A percentile compares a stretch with the other conserved stretches of the same genome.
These are phyloP conservation scores for Lotus japonicus DNA, from an alignment of 306 rosid genomes.

Conservation along the genomic window DNA sequence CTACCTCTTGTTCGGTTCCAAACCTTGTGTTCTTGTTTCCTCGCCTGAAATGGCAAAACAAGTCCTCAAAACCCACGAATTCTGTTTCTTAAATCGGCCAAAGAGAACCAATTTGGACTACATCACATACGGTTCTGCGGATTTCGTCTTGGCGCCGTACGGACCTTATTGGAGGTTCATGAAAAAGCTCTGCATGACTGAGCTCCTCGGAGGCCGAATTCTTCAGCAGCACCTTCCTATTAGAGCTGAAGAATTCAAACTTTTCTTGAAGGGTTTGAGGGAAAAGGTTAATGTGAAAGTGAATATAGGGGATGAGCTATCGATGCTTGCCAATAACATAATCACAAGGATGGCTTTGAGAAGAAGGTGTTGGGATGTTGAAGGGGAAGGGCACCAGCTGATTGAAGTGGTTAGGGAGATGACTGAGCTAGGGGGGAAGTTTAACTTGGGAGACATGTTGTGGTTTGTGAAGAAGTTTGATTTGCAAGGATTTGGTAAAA, in stretches of 20 bases:
- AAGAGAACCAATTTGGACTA: slow-evolving; percentile 31
- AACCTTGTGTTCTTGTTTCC: slow-evolving; percentile 42
- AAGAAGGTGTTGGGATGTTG: slow-evolving; percentile 36
- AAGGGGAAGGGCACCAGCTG: slow-evolving; percentile 34
- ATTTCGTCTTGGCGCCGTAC: slow-evolving; percentile 45
- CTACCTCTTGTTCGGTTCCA: slow-evolving; percentile 43
- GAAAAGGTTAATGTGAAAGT: slow-evolving; percentile 12
- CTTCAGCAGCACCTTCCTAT: slow-evolving; percentile 30
- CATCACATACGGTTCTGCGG: slow-evolving; percentile 43
- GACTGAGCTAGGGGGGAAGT: slow-evolving; percentile 29
- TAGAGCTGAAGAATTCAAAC: slow-evolving; percentile 32
- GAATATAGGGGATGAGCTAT: slow-evolving; percentile 34
- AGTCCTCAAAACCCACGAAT: slow-evolving; percentile 44
- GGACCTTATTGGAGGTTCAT: slow-evolving; percentile 65
- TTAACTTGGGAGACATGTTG: slow-evolving; percentile 31
- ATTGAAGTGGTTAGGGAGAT: slow-evolving; percentile 32
- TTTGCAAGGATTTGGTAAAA: slow-evolving; percentile 47
- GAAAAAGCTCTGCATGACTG: slow-evolving; percentile 45
- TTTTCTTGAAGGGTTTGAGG: slow-evolving; percentile 14
- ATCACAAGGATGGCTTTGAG: slow-evolving; percentile 45
- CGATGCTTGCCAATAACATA: slow-evolving; percentile 28
- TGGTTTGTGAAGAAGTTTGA: slow-evolving; percentile 38
- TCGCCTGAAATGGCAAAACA: slow-evolving; percentile 47
- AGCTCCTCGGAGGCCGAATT: slow-evolving; percentile 43
- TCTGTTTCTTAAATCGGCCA: slow-evolving; percentile 42